Percentiles rank a stretch among this genome's conserved stretches.
Conservation (phyloP, 148 eudicot species). For the Nepenthes gracilis region DNA sequence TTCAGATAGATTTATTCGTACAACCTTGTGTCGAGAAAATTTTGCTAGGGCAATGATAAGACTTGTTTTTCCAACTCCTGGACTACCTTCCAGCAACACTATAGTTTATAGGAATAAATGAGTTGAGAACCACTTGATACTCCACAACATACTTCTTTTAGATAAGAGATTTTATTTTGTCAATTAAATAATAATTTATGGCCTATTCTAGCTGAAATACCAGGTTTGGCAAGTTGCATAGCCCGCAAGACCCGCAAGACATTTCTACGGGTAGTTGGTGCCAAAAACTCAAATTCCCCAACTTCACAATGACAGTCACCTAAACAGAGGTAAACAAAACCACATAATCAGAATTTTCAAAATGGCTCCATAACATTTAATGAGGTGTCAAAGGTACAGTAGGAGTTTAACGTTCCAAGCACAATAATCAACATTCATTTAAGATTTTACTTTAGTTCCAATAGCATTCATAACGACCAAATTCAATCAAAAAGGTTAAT, state of each 20-base stretch:
- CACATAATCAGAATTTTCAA: neutral
- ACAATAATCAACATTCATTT: too few relatives aligned
- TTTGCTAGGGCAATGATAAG: slow-evolving; percentile 70
- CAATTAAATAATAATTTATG: too few relatives aligned
- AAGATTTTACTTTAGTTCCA: too few relatives aligned
- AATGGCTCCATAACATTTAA: too few relatives aligned
- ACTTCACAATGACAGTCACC: slow-evolving; percentile 35
- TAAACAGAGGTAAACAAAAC: slow-evolving; percentile 14
- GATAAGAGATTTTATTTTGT: neutral
- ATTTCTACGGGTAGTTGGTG: slow-evolving; percentile 93
- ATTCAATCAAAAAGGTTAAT: too few relatives aligned
- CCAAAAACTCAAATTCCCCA: slow-evolving; percentile 71
- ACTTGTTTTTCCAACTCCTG: slow-evolving; percentile 98
- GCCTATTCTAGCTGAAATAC: slow-evolving; percentile 16
- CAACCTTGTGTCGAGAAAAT: slow-evolving; percentile 84
- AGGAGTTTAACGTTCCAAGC: too few relatives aligned
- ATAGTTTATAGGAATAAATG: slow-evolving; percentile 10
- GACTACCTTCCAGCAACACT: slow-evolving; percentile 97
- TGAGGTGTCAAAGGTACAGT: too few relatives aligned
- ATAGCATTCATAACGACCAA: neutral
- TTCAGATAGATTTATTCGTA: slow-evolving; percentile 90
- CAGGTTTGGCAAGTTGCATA: slow-evolving; percentile 90
- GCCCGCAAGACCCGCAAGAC: slow-evolving; percentile 82
- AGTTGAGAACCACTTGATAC: neutral
- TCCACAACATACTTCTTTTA: neutral